phyloP scores from a whole-genome alignment of 352 stramenopile genomes.

The Globisporangium lucens region DNA sequence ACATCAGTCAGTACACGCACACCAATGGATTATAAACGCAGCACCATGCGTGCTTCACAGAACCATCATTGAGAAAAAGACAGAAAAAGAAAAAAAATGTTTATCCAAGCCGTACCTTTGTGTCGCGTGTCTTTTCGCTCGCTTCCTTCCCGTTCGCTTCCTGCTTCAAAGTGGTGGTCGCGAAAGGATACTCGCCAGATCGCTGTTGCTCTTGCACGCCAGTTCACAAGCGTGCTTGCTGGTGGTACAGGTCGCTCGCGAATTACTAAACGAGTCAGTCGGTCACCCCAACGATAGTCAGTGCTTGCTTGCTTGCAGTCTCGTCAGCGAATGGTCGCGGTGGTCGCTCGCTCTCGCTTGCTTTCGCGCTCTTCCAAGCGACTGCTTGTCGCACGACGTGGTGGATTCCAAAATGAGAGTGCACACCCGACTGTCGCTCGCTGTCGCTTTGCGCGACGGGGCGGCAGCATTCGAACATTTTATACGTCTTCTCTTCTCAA shows the following conservation, averaged over 20 bases:
- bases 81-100: not conserved
- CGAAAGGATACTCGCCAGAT: conserved; percentile 1
- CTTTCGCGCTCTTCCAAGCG: conserved; percentile 1
- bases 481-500: not conserved
- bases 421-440: not conserved
- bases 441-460: not conserved
- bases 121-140: conserved; percentile 10
- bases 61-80: not conserved
- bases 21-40: not conserved
- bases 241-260: not conserved
- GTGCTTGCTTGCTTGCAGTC: not conserved
- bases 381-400: conserved; percentile 9
- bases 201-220: not conserved
- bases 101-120: not conserved
- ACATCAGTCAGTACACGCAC: not conserved
- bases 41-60: not conserved
- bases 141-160: not conserved
- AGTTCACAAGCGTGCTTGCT: not conserved
- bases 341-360: not conserved
- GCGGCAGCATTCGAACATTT: not conserved
- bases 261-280: not conserved
- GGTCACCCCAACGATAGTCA: not conserved
- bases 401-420: conserved; percentile 11
- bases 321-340: not conserved
- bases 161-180: not conserved